Evolutionary conservation across 2,329 filamentous ascomycete genomes (phyloP), one percentile per base, ranked within the genome.

Genomic region (Talaromyces sp.): DNA sequence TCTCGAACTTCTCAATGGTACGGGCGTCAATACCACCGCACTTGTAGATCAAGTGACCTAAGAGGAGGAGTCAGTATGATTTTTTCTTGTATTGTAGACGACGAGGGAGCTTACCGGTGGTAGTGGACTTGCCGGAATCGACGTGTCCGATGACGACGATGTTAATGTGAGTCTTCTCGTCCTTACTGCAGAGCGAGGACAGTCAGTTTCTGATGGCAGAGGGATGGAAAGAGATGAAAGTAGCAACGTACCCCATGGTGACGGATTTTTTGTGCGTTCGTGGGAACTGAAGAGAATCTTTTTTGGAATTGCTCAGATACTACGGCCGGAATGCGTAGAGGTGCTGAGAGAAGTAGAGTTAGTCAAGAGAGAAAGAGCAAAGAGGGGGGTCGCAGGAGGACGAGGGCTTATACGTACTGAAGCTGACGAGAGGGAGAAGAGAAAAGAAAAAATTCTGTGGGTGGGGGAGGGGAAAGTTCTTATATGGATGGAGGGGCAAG

Each of bases 1-100:
- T 99, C 92, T 99, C 94, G 88, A 99, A 99, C 90, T 99, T 99
- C 90, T 99, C 94, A 80, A 99, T 99, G 82, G 93, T 97, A 92
- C 94, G 93, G 88, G 93, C 92, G 91, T 99, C 94, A 79, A 97
- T 99, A 91, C 94, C 94, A 89, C 94, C 94, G 87, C 94, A 97
- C 90, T 99, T 93, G 92, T 97, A 97, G 90, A 99, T 97, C 88
- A 99, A 88, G 86, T 93, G 88, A 81, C 88, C 87, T 89, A 26
- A 29, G 24, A 52, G 3, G 48, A 52, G 7, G 17, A 7, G 5
- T 52, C 48, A 52, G 48, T 52, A 52, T 52, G 2, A 17, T 52
- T 29, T 51, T 26, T 79, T 80, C 72, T 54, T 69, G 66, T 64
- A n/a, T 54, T 63, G 54, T 69, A 67, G 71, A 46, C 32, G 60